Evolutionary conservation across 2,329 filamentous ascomycete species (phyloP), one percentile per base, ranked within the genome.

Genomic region (Lanzia echinophila): DNA sequence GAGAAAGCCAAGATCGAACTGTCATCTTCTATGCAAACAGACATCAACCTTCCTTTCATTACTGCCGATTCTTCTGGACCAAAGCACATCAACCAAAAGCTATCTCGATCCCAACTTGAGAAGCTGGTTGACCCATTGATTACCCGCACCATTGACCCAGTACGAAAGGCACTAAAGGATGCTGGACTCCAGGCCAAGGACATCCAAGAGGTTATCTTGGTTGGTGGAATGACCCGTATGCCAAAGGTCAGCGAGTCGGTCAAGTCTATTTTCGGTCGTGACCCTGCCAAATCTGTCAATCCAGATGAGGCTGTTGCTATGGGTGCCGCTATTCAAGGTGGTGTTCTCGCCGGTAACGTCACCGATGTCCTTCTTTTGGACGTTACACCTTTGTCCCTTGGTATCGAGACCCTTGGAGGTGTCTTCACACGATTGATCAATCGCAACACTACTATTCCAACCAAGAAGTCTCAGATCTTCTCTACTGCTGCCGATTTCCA

Each of bases 1-100:
- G 92, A 97, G 83, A 96, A 96, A 85, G 92, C 92, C 71, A 97
- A 97, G 89, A 96, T 96, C 68, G 92, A 96, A 78, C 80, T 97
- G 64, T 97, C 92, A 12, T 96, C 91, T 33, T 91, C 91, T 55
- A 83, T 91, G 64, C 89, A 95, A 74, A 97, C 92, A 64, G 92
- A 96, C 69, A 96, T 97, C 77, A 96, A 95, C 81, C 84, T 97
- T 70, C 92, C 92, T 63, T 97, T 97, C 83, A 96, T 97, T 76
- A 96, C 91, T 71, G 92, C 92, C 67, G 91, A 96, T 71, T 82
- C 91, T 58, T 94, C 88, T 56, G 94, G 92, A 67, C 92, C 92
- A 64, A 96, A 96, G 83, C 92, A 97, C 82, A 96, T 97, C 77
- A 96, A 96, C 83, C 80, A 81, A 71, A 96, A 96, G 85, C 83